Evolutionary conservation across 768 basidiomycete species (phyloP), one percentile per base, ranked within the genome.

Genomic region (Sarcodon sp.): DNA sequence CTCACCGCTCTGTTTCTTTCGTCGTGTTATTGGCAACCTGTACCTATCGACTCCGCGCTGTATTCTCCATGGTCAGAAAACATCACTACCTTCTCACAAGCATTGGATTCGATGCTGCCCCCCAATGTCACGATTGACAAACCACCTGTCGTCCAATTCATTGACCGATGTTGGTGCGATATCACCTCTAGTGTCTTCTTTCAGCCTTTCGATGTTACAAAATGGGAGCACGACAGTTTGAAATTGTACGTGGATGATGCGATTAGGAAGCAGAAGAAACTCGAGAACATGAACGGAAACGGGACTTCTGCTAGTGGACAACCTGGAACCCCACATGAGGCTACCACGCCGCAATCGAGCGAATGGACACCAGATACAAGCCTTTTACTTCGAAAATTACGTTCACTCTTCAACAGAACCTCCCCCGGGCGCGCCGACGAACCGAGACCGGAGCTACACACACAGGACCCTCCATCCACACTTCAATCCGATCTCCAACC

Each of bases 1-100:
- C 76, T 91, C 11, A 72, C 78, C 0, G 83, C 87, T n/a, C 72
- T 90, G 44, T 90, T 88, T 61, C 70, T 87, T 51, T 85, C 88
- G 12, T 85, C 88, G 13, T 91, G 88, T 61, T 89, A 89, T 64
- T 90, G 88, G 88, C 84, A 86, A 52, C 85, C 89, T 32, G 77
- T 87, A 49, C 75, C 81, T 18, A 61, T 79, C 43, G 74, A 80
- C 51, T 77, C 73, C 27, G 68, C 73, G 0, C 77, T 89, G 50
- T 72, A 76, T 10, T 61, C 58, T 13, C 81, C 84, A 8, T 87
- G 83, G 83, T 64, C 79, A 4, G 69, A 74, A 43, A 79, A 80
- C 56, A 73, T 86, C 60, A 82, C 80, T 10, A 87, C 85, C 12
- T 86, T 83, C 59, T 72, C 74, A 1, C 74, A 83, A 34, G 83